Evolutionary conservation across 495 filamentous ascomycete species (phyloP).

Genomic region (Chaetomium tenue): DNA sequence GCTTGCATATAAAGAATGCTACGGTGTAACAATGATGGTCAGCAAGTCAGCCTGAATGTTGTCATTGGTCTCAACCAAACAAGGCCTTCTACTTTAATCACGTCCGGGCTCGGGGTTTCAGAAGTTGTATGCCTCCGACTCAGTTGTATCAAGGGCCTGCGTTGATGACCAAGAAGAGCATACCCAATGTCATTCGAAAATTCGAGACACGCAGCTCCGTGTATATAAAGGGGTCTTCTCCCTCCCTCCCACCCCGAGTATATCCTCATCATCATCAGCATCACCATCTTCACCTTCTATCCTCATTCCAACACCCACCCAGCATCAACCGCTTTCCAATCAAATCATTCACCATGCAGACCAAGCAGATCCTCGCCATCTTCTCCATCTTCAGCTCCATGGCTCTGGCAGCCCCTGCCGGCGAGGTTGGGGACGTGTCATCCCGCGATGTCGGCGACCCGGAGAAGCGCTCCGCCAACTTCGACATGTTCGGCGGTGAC

Average conservation of each 20-base stretch:
- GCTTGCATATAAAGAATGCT: not conserved
- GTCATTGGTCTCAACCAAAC: not conserved
- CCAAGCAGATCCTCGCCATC: conserved; percentile 8
- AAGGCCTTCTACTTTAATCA: not conserved
- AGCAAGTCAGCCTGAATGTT: not conserved
- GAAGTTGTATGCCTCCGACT: not conserved
- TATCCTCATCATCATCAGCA: not conserved
- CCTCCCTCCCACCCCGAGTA: not conserved
- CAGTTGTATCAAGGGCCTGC: not conserved
- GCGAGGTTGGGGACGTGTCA: conserved; percentile 1
- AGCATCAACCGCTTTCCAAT: not conserved
- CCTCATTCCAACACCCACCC: not conserved
- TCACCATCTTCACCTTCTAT: not conserved
- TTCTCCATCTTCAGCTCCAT: conserved; percentile 2
- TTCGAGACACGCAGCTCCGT: conserved; percentile 1
- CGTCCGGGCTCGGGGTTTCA: conserved; percentile 2
- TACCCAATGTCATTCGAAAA: not conserved
- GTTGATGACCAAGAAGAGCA: conserved; percentile 4
- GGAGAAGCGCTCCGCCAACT: conserved; percentile 4
- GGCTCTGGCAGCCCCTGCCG: conserved; percentile 2
- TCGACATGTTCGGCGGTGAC: conserved; percentile 5
- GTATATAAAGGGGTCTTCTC: conserved; percentile 1
- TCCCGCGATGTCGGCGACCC: not conserved
- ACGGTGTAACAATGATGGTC: not conserved
- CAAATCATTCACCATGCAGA: conserved; percentile 1